Conservation (phyloP, 176 grass and related monocot genomes). For the Oropetium thomaeum region DNA sequence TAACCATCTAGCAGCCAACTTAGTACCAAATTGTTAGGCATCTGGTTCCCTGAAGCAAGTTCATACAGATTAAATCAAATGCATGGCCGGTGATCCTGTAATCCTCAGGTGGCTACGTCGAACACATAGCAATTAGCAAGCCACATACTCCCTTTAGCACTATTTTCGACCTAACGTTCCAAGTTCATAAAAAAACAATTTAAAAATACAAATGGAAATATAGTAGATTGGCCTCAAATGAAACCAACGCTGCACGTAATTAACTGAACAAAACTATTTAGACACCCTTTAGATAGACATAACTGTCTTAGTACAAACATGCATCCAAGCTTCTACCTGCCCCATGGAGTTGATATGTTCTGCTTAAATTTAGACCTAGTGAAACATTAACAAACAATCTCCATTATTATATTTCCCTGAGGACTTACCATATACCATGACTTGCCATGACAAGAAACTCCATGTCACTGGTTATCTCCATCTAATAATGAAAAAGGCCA, state of each 20-base stretch:
- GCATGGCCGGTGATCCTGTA: background rate
- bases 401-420: background rate
- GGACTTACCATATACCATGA: constrained; percentile 35
- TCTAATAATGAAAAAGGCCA: constrained; percentile 3
- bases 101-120: background rate
- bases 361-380: background rate
- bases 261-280: background rate
- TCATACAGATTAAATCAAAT: background rate
- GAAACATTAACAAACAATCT: background rate
- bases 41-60: background rate
- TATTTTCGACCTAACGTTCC: background rate
- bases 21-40: background rate
- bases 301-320: background rate
- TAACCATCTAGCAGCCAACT: background rate
- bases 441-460: constrained; percentile 45
- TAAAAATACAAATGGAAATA: background rate
- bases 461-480: constrained; percentile 14
- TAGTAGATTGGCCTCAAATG: background rate
- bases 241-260: background rate
- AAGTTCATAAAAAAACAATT: background rate
- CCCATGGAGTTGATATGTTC: background rate
- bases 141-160: background rate
- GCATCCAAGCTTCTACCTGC: background rate
- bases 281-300: background rate
- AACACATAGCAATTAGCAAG: background rate